Percentiles rank a stretch among this genome's conserved stretches.
These are phyloP conservation scores for Tuber melanosporum DNA, from an alignment of 495 filamentous ascomycete species.

Conservation along the genomic window DNA sequence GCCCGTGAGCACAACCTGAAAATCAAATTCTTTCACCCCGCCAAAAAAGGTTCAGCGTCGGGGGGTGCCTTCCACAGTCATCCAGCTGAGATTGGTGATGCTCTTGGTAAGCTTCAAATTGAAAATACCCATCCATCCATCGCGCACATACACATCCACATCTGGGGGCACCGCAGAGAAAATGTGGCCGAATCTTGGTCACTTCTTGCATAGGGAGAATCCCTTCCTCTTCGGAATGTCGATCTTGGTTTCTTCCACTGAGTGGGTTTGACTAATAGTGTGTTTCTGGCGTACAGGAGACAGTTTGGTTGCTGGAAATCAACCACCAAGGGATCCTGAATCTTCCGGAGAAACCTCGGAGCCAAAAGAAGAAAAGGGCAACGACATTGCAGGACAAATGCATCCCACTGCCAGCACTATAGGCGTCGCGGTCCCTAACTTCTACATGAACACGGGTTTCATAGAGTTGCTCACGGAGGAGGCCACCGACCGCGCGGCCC, in stretches of 20 bases:
- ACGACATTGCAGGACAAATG: neutral
- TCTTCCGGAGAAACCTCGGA: neutral
- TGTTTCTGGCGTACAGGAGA: neutral
- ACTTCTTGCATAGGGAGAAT: neutral
- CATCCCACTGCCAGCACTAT: too few species aligned
- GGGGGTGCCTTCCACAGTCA: neutral
- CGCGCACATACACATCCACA: neutral
- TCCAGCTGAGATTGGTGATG: neutral
- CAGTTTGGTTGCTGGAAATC: neutral
- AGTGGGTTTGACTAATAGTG: neutral
- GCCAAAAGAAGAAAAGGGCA: neutral
- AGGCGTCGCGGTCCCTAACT: neutral
- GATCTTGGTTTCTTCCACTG: neutral
- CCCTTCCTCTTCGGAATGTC: neutral
- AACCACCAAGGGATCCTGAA: neutral
- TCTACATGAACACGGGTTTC: neutral
- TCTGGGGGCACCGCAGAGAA: neutral
- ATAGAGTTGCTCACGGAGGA: neutral
- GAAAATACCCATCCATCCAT: neutral
- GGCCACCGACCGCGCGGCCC: neutral
- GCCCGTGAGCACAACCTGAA: slow-evolving; percentile 17
- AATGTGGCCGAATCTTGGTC: neutral
- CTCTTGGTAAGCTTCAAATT: neutral
- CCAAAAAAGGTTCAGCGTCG: neutral
- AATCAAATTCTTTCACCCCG: slow-evolving; percentile 26